phyloP scores from a whole-genome alignment of 202 grass and related monocot species.

The Schoenoplectus triqueter region DNA sequence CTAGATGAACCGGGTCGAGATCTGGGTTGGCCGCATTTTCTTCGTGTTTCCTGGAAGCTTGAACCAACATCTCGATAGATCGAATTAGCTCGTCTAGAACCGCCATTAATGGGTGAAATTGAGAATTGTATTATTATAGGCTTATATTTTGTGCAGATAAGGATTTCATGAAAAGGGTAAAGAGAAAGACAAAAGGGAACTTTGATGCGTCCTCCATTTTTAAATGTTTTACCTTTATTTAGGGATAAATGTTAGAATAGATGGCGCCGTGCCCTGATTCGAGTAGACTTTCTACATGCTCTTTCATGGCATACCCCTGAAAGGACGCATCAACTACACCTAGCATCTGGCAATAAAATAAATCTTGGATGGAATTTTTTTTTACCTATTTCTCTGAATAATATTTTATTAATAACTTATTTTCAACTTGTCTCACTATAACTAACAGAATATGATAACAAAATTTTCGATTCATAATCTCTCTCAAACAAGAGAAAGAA shows the following conservation, averaged over 20 bases:
- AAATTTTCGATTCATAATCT: too few relatives aligned
- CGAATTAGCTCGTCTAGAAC: constrained; percentile 75
- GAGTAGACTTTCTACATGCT: not conserved
- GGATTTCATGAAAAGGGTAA: not conserved
- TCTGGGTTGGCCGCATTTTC: constrained; percentile 54
- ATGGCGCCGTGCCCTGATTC: constrained; percentile 5
- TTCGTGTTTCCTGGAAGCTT: constrained; percentile 56
- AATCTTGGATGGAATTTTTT: too few relatives aligned
- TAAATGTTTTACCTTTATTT: not conserved
- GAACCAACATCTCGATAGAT: constrained; percentile 81
- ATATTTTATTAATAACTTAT: too few relatives aligned
- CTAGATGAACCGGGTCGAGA: constrained; percentile 77
- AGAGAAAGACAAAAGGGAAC: not conserved
- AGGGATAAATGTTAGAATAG: constrained; percentile 25
- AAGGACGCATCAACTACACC: too few relatives aligned
- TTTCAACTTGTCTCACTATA: too few relatives aligned
- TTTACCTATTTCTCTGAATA: too few relatives aligned
- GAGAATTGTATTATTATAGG: too few relatives aligned
- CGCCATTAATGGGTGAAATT: constrained; percentile 44
- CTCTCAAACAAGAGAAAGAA: too few relatives aligned
- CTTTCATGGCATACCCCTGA: too few relatives aligned
- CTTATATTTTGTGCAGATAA: not conserved
- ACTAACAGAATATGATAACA: too few relatives aligned
- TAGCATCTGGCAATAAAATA: too few relatives aligned
- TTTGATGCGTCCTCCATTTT: not conserved